A percentile compares a stretch with the other conserved stretches of the same genome.
phyloP scores from a whole-genome alignment of 1,139 yeast species.

The Pichia sp. region DNA sequence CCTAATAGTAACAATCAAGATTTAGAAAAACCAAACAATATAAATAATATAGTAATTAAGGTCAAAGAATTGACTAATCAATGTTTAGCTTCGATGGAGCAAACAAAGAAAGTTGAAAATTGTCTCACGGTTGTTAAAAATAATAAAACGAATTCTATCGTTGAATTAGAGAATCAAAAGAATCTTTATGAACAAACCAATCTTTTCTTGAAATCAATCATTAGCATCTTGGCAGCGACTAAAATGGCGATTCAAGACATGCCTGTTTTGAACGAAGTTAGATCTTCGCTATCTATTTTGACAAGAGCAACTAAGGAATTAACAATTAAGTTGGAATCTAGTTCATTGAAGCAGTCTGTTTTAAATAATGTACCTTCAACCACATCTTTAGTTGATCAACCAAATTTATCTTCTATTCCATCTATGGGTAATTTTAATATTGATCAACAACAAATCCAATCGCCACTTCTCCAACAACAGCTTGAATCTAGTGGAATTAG shows the following conservation, averaged over 20 bases:
- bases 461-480: slow-evolving; percentile 8
- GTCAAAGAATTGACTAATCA: slow-evolving; percentile 76
- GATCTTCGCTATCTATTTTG: slow-evolving; percentile 75
- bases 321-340: slow-evolving; percentile 71
- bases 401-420: slow-evolving; percentile 34
- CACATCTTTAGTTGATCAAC: slow-evolving; percentile 27
- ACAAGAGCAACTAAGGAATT: slow-evolving; percentile 91
- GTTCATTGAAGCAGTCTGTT: slow-evolving; percentile 44
- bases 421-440: slow-evolving; percentile 30
- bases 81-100: slow-evolving; percentile 79
- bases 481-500: slow-evolving; percentile 1
- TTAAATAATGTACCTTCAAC: slow-evolving; percentile 18
- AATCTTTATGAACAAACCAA: slow-evolving; percentile 88
- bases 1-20: not conserved
- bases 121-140: slow-evolving; percentile 43
- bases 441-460: slow-evolving; percentile 5
- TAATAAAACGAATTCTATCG: slow-evolving; percentile 44
- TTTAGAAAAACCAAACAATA: not conserved
- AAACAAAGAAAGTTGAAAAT: slow-evolving; percentile 64
- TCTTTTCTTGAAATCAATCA: slow-evolving; percentile 76
- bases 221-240: slow-evolving; percentile 79
- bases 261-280: slow-evolving; percentile 74
- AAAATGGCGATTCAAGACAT: slow-evolving; percentile 79
- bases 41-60: slow-evolving; percentile 46
- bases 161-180: slow-evolving; percentile 57